These are phyloP conservation scores for Primulina tabacum DNA, from an alignment of 257 asterid species.

Conservation along the genomic window DNA sequence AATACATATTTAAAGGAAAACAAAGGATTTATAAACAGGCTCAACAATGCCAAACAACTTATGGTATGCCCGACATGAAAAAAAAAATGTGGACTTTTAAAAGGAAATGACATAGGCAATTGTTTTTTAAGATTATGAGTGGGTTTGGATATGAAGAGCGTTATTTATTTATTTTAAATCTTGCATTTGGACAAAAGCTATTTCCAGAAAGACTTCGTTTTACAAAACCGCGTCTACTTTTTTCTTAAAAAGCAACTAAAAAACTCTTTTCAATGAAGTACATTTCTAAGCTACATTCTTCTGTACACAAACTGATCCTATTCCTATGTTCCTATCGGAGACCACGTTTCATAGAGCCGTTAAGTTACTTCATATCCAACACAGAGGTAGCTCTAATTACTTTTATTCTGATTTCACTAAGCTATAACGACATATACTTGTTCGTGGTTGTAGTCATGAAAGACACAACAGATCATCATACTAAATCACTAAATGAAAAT, in stretches of 20 bases:
- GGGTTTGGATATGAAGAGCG: not conserved
- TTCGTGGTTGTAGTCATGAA: not conserved
- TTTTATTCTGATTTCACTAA: not conserved
- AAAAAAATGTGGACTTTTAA: no score
- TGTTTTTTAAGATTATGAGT: not conserved
- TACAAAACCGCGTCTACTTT: no score
- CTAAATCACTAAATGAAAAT: not conserved
- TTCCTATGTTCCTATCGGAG: not conserved
- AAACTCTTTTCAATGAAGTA: not conserved
- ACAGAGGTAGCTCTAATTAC: not conserved
- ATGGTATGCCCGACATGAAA: not conserved
- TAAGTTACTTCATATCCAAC: not conserved
- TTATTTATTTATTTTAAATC: no score
- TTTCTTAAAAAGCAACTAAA: not conserved
- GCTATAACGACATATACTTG: not conserved
- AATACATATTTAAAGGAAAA: not conserved
- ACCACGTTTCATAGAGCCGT: not conserved
- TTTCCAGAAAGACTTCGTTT: no score
- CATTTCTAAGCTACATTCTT: not conserved
- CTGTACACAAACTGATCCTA: not conserved
- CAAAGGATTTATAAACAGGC: not conserved
- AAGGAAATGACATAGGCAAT: not conserved
- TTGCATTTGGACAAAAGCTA: no score
- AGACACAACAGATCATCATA: not conserved
- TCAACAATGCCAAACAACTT: not conserved